Percentiles rank a stretch among this genome's conserved stretches.
phyloP scores from a whole-genome alignment of 495 filamentous ascomycete species.

The Glutinoglossum americanum region DNA sequence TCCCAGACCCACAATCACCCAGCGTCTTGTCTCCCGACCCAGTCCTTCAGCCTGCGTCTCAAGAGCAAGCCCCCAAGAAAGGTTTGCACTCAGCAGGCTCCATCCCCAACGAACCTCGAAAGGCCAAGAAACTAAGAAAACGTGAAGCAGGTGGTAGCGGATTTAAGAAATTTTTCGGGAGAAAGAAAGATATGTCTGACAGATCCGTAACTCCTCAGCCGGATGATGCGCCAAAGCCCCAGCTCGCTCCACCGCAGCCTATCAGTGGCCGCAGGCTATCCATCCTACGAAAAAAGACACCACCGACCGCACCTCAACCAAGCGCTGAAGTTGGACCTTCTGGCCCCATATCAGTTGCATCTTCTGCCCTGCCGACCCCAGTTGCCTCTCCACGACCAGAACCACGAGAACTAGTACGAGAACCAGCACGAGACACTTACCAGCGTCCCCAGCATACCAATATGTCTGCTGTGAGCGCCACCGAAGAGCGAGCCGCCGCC shows the following conservation, averaged over 20 bases:
- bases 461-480: slow-evolving; percentile 38
- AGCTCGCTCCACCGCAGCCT: not conserved
- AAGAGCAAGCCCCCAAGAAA: slow-evolving; percentile 17
- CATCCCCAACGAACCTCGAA: slow-evolving; percentile 9
- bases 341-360: not conserved
- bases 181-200: slow-evolving; percentile 9
- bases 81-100: slow-evolving; percentile 1
- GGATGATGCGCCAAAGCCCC: not conserved
- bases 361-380: not conserved
- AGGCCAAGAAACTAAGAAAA: slow-evolving; percentile 31
- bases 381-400: slow-evolving; percentile 6
- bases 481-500: slow-evolving; percentile 41
- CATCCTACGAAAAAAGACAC: slow-evolving; percentile 11
- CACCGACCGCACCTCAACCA: not conserved
- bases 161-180: slow-evolving; percentile 41
- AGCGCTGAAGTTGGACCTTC: not conserved
- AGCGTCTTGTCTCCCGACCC: slow-evolving; percentile 20
- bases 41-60: slow-evolving; percentile 24
- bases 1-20: not conserved
- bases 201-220: slow-evolving; percentile 2
- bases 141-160: slow-evolving; percentile 22
- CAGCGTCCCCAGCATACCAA: slow-evolving; percentile 18
- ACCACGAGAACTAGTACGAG: too few species aligned
- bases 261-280: slow-evolving; percentile 9
- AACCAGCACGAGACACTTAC: slow-evolving; percentile 3